phyloP scores from a whole-genome alignment of 352 stramenopile species.

The Phytophthora gonapodyides region DNA sequence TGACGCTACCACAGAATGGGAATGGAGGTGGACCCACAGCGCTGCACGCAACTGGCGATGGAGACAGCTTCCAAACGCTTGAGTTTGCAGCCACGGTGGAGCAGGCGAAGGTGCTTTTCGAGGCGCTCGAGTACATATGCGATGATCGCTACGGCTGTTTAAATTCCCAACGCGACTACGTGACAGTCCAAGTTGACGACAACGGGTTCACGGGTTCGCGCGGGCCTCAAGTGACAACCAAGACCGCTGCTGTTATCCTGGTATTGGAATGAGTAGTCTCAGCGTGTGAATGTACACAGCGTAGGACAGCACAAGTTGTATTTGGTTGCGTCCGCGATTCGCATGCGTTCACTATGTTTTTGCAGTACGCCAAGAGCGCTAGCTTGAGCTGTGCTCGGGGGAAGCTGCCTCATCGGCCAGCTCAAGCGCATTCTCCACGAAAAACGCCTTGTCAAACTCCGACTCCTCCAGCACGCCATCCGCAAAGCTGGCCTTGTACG shows the following conservation, averaged over 20 bases:
- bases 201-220: slow-evolving; percentile 54
- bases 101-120: slow-evolving; percentile 30
- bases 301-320: slow-evolving; percentile 1
- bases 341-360: slow-evolving; percentile 4
- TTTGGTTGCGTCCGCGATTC: slow-evolving; percentile 9
- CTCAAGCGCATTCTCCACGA: slow-evolving; percentile 83
- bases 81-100: slow-evolving; percentile 45
- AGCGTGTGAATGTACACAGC: neutral
- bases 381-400: slow-evolving; percentile 18
- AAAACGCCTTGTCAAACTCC: slow-evolving; percentile 81
- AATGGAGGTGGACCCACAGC: slow-evolving; percentile 7
- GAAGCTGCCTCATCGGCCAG: slow-evolving; percentile 63
- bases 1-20: slow-evolving; percentile 1
- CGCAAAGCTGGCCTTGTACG: slow-evolving; percentile 80
- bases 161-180: slow-evolving; percentile 34
- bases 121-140: slow-evolving; percentile 45
- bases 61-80: slow-evolving; percentile 16
- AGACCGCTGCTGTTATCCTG: slow-evolving; percentile 25
- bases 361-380: slow-evolving; percentile 12
- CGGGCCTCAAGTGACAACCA: slow-evolving; percentile 38
- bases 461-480: slow-evolving; percentile 51
- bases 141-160: slow-evolving; percentile 32
- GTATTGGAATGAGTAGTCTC: neutral
- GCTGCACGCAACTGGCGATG: slow-evolving; percentile 12
- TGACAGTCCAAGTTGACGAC: slow-evolving; percentile 60